Evolutionary conservation across 2,329 filamentous ascomycete genomes (phyloP), one percentile per base, ranked within the genome.

Genomic region (Ophiostoma sp.): DNA sequence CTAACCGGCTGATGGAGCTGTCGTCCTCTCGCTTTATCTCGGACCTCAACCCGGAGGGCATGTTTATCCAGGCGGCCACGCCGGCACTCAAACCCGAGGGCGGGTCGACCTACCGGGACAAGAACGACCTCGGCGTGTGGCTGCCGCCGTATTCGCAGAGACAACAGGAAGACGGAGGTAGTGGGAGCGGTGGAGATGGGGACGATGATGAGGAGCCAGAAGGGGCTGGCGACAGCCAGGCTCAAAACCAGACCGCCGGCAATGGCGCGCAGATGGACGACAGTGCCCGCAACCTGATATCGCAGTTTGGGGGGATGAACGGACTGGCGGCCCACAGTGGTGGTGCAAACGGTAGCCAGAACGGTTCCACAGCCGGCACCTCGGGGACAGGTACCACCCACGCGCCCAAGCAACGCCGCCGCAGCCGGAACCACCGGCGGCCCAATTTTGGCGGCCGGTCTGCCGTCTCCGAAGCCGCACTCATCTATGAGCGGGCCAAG

Each of bases 31-130:
- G 88, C 7, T 90, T 89, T 72, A 85, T 90, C 50, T 87, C 88
- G 22, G 88, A 90, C 76, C 77, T 89, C 36, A 90, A 88, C 75
- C 88, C 88, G 1, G 88, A 90, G 78, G 86, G 86, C 73, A 86
- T 90, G 78, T 88, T 90, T 72, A 82, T 88, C 76, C 86, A 89
- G 76, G 87, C 86, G 1, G 86, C 86, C 1, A 83, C 81, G 72
- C 80, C 83, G 31, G 79, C 79, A 63, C 79, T 80, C 19, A 78
- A 59, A 11, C 55, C 77, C 31, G 81, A 80, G 31, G 76, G 76
- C 36, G 80, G 80, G 19, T 79, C 79, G 12, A 84, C 86, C 0
- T 83, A 85, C 66, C 76, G 76, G 7, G 76, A 76, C 61, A 85
- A 85, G 42, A 86, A 86, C 66, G 87, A 87, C 55, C 83, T 89